phyloP scores from a whole-genome alignment of 2,329 filamentous ascomycete species.

The Pseudogymnoascus sp. region DNA sequence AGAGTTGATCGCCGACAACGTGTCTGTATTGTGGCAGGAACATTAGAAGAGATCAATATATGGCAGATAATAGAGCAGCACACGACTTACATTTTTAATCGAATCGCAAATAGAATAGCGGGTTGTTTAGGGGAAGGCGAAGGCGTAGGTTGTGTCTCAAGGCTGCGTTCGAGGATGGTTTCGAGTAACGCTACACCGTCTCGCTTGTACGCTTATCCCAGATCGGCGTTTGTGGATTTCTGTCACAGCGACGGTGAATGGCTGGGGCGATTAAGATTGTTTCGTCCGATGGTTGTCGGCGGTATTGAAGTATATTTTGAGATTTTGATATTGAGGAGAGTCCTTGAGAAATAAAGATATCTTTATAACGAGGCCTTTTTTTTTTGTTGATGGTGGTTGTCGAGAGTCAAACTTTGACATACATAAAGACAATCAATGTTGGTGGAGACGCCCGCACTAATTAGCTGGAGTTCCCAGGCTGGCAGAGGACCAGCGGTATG shows the following conservation, averaged over 20 bases:
- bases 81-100: neutral
- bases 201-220: slow-evolving; percentile 11
- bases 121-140: neutral
- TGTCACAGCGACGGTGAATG: slow-evolving; percentile 10
- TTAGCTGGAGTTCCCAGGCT: neutral
- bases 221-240: slow-evolving; percentile 2
- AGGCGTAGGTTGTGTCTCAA: slow-evolving; percentile 3
- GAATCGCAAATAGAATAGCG: neutral
- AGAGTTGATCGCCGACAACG: slow-evolving; percentile 10
- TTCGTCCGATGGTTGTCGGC: neutral
- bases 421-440: neutral
- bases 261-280: neutral
- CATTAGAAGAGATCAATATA: neutral
- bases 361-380: neutral
- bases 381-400: neutral
- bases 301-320: slow-evolving; percentile 4
- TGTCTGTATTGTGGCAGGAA: neutral
- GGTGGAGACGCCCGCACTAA: slow-evolving; percentile 1
- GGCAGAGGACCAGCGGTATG: neutral
- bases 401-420: neutral
- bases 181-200: slow-evolving; percentile 11
- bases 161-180: slow-evolving; percentile 9
- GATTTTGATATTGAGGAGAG: neutral
- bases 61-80: neutral
- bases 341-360: neutral